Base-by-base conservation (phyloP, 345 rosid genomes). In the Salix exigua region DNA sequence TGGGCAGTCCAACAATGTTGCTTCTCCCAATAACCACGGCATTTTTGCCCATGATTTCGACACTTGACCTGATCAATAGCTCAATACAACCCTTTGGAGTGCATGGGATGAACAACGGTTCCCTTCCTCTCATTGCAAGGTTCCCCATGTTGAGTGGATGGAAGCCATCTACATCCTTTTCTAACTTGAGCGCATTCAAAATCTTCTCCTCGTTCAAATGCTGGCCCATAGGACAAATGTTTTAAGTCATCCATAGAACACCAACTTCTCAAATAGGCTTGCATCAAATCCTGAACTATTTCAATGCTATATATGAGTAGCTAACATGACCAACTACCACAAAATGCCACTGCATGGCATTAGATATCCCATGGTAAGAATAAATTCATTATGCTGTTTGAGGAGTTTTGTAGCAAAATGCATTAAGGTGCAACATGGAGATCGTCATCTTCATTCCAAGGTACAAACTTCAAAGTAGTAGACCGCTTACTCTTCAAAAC, bases 51-150 rank as follows among this genome's bases (percentile, higher is more conserved):
- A 75, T 85, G 78, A 91, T 89, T 58, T 89, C 88, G 53, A 96
- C 85, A 5, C 97, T 97, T 3, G 87, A 85, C 85, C 99, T 86
- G 65, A 91, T 87, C 75, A 93, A 78, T 70, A 93, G 82, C 90
- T 96, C 98, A 17, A 93, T 76, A 83, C 96, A 93, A 50, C 90
- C 99, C 82, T 96, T 91, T 2, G 98, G 92, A 28, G 98, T 89
- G 86, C 98, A 93, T 53, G 97, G 86, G 58, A 95, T 80, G 82
- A 90, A 93, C 64, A 90, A 80, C 0, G 98, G 99, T 70, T 95
- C 98, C 85, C 90, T 88, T 77, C 97, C 98, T 88, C 88, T 88
- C 98, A 91, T 88, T 75, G 98, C 94, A 68, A 92, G 97, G 83
- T 92, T 90, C 50, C 97, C 98, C 83, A 92, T 92, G 68, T 92